phyloP scores from a whole-genome alignment of 306 rosid genomes.

The Neltuma alba region DNA sequence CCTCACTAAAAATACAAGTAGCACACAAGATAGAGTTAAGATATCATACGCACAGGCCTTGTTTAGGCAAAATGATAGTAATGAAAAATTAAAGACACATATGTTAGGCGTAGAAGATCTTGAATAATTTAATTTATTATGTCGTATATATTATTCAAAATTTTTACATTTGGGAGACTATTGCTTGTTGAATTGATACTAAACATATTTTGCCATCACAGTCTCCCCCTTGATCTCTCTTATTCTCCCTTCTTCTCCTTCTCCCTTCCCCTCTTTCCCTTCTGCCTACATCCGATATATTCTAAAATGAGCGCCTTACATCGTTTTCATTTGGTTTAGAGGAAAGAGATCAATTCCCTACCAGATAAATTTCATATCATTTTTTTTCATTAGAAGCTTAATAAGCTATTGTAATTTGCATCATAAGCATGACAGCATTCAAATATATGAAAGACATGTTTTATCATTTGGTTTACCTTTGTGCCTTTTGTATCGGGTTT shows the following conservation, averaged over 20 bases:
- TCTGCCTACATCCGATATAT: too few relatives aligned
- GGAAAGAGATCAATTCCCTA: conserved; percentile 13
- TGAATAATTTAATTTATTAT: too few relatives aligned
- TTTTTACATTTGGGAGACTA: not conserved
- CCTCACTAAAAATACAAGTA: not conserved
- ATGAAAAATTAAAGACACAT: not conserved
- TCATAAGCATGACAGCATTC: not conserved
- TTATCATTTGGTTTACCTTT: conserved; percentile 54
- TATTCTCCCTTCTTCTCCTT: too few relatives aligned
- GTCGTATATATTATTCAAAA: not conserved
- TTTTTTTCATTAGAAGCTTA: not conserved
- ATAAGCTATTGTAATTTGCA: conserved; percentile 22
- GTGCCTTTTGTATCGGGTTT: conserved; percentile 83
- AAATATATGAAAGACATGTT: conserved; percentile 13
- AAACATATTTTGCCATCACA: not conserved
- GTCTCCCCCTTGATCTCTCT: too few relatives aligned
- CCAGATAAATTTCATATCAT: conserved; percentile 11
- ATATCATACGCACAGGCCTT: not conserved
- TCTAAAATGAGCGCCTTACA: conserved; percentile 18
- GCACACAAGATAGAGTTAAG: not conserved
- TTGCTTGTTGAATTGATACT: not conserved
- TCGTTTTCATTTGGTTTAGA: conserved; percentile 4
- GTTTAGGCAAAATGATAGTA: not conserved
- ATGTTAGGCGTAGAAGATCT: not conserved
- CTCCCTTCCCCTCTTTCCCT: too few relatives aligned